Evolutionary conservation across 805 yeast species (phyloP).

Genomic region (Peterozyma xylosa): DNA sequence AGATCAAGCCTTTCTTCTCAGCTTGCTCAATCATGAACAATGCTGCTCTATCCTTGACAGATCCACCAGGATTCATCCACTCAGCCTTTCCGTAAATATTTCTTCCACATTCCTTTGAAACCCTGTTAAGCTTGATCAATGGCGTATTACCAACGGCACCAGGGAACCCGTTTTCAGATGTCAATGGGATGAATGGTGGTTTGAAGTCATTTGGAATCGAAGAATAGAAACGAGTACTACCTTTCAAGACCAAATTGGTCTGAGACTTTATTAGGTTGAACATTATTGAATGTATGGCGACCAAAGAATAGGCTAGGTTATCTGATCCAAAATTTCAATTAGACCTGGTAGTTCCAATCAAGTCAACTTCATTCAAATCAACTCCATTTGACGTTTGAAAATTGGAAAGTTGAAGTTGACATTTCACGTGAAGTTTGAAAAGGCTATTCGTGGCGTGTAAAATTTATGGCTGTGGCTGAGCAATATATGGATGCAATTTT

Average conservation of each 20-base stretch:
- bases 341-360: too few relatives aligned
- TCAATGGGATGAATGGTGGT: conserved; percentile 54
- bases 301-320: too few relatives aligned
- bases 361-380: too few relatives aligned
- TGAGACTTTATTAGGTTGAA: background rate
- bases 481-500: too few relatives aligned
- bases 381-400: too few relatives aligned
- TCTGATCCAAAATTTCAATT: too few relatives aligned
- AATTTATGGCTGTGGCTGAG: too few relatives aligned
- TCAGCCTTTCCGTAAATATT: conserved; percentile 88
- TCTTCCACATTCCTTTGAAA: conserved; percentile 55
- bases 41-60: conserved; percentile 89
- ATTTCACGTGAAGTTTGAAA: too few relatives aligned
- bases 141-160: conserved; percentile 96
- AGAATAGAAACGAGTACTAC: background rate
- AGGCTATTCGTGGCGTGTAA: too few relatives aligned
- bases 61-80: conserved; percentile 90
- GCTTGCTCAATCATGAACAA: conserved; percentile 72
- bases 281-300: too few relatives aligned
- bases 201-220: background rate
- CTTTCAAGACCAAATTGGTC: background rate
- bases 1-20: conserved; percentile 54
- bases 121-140: conserved; percentile 48
- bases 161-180: conserved; percentile 59
- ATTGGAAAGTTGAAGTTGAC: too few relatives aligned